phyloP scores from a whole-genome alignment of 768 basidiomycete genomes.

The Lyophyllum semitale region DNA sequence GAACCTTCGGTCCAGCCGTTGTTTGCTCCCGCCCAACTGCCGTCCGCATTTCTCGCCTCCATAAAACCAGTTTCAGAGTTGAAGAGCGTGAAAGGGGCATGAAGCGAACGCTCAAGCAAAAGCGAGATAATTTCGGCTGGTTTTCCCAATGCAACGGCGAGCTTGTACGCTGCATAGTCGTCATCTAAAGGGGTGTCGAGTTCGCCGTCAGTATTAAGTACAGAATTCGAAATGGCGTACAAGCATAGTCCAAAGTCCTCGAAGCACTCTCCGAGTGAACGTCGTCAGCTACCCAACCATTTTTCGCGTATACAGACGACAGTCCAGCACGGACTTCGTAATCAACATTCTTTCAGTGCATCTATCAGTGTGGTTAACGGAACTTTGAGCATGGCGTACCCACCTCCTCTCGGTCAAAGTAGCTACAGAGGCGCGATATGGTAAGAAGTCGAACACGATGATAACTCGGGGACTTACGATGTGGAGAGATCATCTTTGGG shows the following conservation, averaged over 20 bases:
- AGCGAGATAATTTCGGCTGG: slow-evolving; percentile 44
- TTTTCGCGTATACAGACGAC: slow-evolving; percentile 59
- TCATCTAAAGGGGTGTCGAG: slow-evolving; percentile 54
- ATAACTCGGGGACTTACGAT: slow-evolving; percentile 37
- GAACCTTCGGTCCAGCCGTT: slow-evolving; percentile 82
- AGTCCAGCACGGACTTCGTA: slow-evolving; percentile 84
- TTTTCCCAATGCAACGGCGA: slow-evolving; percentile 58
- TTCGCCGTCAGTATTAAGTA: neutral
- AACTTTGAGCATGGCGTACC: neutral
- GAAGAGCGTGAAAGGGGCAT: slow-evolving; percentile 63
- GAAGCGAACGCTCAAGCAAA: slow-evolving; percentile 57
- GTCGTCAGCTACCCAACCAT: slow-evolving; percentile 80
- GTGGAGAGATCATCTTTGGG: slow-evolving; percentile 56
- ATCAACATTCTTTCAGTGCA: slow-evolving; percentile 54
- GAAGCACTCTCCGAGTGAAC: slow-evolving; percentile 80
- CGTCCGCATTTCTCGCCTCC: slow-evolving; percentile 73
- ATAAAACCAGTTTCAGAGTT: slow-evolving; percentile 76
- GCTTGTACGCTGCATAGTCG: slow-evolving; percentile 70
- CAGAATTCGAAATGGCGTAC: slow-evolving; percentile 38
- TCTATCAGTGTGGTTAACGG: neutral
- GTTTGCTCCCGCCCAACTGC: slow-evolving; percentile 71
- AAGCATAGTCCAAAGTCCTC: slow-evolving; percentile 78
- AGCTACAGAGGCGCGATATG: slow-evolving; percentile 34
- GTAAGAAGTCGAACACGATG: neutral
- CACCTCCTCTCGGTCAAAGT: slow-evolving; percentile 74